These are phyloP conservation scores for Fonsecaea pugnacius DNA, from an alignment of 2,329 filamentous ascomycete genomes.

Conservation along the genomic window DNA sequence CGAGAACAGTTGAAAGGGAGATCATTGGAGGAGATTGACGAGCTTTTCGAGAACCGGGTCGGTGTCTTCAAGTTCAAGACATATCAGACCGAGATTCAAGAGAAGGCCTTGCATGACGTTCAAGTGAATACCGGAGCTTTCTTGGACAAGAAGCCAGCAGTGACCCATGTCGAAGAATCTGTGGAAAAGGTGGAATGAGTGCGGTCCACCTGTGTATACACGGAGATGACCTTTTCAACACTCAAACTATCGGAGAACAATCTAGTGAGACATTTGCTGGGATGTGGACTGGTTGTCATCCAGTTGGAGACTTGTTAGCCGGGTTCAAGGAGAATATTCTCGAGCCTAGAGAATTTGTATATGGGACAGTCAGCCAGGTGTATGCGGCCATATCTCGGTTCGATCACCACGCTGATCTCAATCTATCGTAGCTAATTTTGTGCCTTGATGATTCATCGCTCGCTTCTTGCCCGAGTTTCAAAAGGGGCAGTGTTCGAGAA, in stretches of 20 bases:
- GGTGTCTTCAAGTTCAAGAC: constrained; percentile 17
- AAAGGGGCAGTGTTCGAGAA: background rate
- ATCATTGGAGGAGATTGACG: constrained; percentile 20
- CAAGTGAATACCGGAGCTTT: constrained; percentile 17
- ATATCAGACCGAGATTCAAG: constrained; percentile 18
- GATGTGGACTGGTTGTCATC: background rate
- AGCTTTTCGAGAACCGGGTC: constrained; percentile 16
- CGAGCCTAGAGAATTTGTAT: background rate
- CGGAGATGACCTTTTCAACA: background rate
- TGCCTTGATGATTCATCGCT: background rate
- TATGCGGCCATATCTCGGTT: background rate
- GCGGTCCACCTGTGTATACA: background rate
- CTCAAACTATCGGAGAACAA: background rate
- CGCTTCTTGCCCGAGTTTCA: background rate
- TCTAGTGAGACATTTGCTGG: background rate
- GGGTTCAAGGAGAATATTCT: background rate
- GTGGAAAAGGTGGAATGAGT: constrained; percentile 9
- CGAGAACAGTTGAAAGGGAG: constrained; percentile 8
- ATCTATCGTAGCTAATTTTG: background rate
- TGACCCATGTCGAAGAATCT: constrained; percentile 14
- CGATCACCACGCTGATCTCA: background rate
- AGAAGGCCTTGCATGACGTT: constrained; percentile 17
- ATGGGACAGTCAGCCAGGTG: background rate
- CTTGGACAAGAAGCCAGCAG: constrained; percentile 15
- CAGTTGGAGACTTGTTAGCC: background rate